Evolutionary conservation across 331 rosid species (phyloP), one percentile per base, ranked within the genome.

Genomic region (Cucumis variabilis): DNA sequence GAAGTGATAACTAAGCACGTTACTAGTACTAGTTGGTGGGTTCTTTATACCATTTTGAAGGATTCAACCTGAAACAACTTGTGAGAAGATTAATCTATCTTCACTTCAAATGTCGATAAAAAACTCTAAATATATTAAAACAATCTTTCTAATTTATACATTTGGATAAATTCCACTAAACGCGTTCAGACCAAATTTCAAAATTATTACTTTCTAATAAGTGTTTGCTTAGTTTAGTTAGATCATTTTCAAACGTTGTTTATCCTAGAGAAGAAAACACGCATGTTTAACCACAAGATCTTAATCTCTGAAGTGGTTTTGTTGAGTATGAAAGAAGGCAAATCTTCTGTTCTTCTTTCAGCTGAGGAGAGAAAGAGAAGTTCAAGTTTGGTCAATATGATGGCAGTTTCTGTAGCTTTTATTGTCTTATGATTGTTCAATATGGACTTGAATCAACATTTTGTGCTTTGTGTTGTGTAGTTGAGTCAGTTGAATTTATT

Each of bases 401-500:
- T 20, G 27, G 24, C 69, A 81, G 20, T 55, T 27, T 16, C 27
- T 81, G 85, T 81, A 30, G 70, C 62, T 58, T 81, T 60, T 76
- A 1, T 44, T 14, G 4, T 53, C n/a, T 79, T 78, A 21, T 78
- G n/a, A 24, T 27, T 78, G 68, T 79, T 19, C 13, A 15, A 51
- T 8, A 51, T 53, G 68, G 84, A 79, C 67, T 79, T 53, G 24
- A 65, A 21, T 58, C 27, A 15, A 33, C 11, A 11, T 24, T n/a
- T 71, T 80, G 33, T 58, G 53, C 55, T 85, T 66, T 62, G 17
- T 60, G 48, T 23, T 85, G 48, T 65, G 73, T 7, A 19, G 16
- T 46, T 60, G 58, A 80, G 16, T 37, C 44, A 71, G 77, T 71
- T 71, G 82, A 77, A 77, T 77, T 75, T 33, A 21, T 82, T 81